phyloP scores from a whole-genome alignment of 1,284 basidiomycete genomes.

The Pulveroboletus sp. region DNA sequence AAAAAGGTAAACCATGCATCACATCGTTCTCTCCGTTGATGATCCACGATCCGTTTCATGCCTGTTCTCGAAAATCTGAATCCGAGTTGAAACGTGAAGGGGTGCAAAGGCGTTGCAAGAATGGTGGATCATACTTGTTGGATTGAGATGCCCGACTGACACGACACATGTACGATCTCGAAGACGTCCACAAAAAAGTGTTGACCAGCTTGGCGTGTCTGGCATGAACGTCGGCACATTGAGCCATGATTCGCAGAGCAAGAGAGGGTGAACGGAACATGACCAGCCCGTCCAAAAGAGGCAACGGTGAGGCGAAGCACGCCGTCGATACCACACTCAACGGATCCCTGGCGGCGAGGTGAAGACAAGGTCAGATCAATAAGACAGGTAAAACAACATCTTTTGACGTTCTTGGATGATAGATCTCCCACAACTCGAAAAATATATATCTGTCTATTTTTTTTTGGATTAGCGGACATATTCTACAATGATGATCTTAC shows the following conservation, averaged over 20 bases:
- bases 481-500: slow-evolving; percentile 39
- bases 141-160: slow-evolving; percentile 76
- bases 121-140: slow-evolving; percentile 68
- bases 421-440: slow-evolving; percentile 72
- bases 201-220: slow-evolving; percentile 13
- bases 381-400: slow-evolving; percentile 37
- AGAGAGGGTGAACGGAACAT: slow-evolving; percentile 14
- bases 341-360: slow-evolving; percentile 53
- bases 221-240: slow-evolving; percentile 38
- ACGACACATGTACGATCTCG: slow-evolving; percentile 82
- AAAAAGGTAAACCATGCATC: slow-evolving; percentile 45
- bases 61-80: slow-evolving; percentile 81
- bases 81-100: no score
- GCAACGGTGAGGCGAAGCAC: no score
- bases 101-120: no score
- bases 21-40: slow-evolving; percentile 69
- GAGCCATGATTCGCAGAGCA: slow-evolving; percentile 76
- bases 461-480: slow-evolving; percentile 88
- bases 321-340: no score
- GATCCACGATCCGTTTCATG: slow-evolving; percentile 78
- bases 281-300: no score
- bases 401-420: slow-evolving; percentile 87
- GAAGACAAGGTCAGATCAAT: neutral
- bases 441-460: slow-evolving; percentile 86
- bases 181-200: slow-evolving; percentile 71